A percentile compares a stretch with the other conserved stretches of the same genome.
Conservation (phyloP, 805 yeast genomes). For the Blastobotrys chiropterorum region DNA sequence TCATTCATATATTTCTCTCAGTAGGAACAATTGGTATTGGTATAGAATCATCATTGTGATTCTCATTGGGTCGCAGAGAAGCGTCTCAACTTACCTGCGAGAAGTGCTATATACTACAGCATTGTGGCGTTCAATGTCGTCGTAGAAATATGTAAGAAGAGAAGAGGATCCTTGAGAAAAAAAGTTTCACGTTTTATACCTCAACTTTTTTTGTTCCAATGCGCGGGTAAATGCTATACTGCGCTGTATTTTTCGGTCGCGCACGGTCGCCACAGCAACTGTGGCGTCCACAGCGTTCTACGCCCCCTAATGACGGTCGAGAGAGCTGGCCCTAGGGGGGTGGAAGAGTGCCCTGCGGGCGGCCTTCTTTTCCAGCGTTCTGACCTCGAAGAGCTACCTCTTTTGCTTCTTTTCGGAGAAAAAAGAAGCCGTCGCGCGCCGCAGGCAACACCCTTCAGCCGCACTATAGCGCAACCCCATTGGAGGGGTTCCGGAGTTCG, state of each 20-base stretch:
- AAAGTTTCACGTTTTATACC: not conserved
- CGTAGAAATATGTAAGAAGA: not conserved
- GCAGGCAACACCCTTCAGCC: not conserved
- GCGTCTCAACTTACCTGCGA: not conserved
- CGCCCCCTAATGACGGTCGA: too few species aligned
- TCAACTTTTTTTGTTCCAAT: too few species aligned
- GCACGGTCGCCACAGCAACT: slow-evolving; percentile 26
- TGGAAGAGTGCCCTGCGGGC: too few species aligned
- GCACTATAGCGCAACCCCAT: not conserved
- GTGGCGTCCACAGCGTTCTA: slow-evolving; percentile 37
- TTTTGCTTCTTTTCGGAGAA: too few species aligned
- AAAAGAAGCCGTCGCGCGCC: too few species aligned
- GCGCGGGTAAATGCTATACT: not conserved
- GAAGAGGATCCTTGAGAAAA: slow-evolving; percentile 12
- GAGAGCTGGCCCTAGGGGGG: too few species aligned
- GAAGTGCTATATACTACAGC: not conserved
- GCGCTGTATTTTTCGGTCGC: not conserved
- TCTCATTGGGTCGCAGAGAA: not conserved
- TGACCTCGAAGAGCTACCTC: too few species aligned
- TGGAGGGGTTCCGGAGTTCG: too few species aligned
- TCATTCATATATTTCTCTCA: slow-evolving; percentile 24
- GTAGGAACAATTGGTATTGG: slow-evolving; percentile 32
- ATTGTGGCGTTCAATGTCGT: not conserved
- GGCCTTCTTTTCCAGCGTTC: too few species aligned
- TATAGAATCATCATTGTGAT: not conserved